These are phyloP conservation scores for Xylaria sp. DNA, from an alignment of 2,329 filamentous ascomycete genomes.

Conservation along the genomic window DNA sequence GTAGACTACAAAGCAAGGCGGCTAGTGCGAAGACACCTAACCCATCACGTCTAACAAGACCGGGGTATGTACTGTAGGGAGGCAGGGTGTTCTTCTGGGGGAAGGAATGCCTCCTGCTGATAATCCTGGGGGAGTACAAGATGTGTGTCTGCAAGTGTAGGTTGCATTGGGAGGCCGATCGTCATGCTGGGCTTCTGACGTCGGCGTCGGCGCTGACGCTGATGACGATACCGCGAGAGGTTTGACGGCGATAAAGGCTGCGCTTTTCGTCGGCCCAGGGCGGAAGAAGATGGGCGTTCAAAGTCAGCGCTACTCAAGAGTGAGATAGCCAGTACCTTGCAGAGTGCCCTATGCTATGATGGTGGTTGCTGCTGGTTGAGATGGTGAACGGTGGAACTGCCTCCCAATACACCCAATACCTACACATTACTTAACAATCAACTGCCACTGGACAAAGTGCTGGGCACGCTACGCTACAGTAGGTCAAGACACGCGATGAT, in stretches of 20 bases:
- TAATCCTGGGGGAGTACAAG: constrained; percentile 34
- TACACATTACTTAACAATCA: not conserved
- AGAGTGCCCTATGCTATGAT: constrained; percentile 20
- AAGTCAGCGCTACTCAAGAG: constrained; percentile 17
- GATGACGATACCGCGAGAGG: constrained; percentile 16
- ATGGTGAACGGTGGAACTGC: constrained; percentile 32
- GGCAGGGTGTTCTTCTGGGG: constrained; percentile 34
- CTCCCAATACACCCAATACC: constrained; percentile 1
- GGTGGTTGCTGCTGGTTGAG: constrained; percentile 10
- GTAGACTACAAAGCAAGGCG: constrained; percentile 21
- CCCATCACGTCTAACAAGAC: constrained; percentile 37
- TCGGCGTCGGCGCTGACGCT: constrained; percentile 17
- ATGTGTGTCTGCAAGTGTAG: constrained; percentile 25
- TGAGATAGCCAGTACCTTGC: constrained; percentile 33
- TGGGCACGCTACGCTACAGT: not conserved
- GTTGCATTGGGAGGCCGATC: constrained; percentile 22
- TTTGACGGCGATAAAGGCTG: not conserved
- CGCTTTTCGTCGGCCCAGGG: constrained; percentile 33
- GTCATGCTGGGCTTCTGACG: constrained; percentile 20
- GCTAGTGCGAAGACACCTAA: constrained; percentile 35
- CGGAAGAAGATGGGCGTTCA: not conserved
- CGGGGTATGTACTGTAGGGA: constrained; percentile 20
- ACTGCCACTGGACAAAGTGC: not conserved
- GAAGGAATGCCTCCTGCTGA: constrained; percentile 26
- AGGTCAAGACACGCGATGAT: constrained; percentile 36